Conservation (phyloP, 176 grass and related monocot genomes). For the Oryza nivara region DNA sequence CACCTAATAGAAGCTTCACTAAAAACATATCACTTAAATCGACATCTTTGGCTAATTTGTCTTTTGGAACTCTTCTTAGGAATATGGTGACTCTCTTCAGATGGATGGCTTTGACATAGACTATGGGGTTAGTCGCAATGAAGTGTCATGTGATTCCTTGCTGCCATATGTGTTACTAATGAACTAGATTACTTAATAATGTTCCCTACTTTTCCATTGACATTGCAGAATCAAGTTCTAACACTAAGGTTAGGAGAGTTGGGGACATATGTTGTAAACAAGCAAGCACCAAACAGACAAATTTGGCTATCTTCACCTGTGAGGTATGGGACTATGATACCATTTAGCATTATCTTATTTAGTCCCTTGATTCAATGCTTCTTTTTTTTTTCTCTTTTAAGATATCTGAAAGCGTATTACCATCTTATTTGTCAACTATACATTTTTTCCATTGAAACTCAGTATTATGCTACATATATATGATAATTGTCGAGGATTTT, state of each 20-base stretch:
- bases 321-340: slow-evolving; percentile 62
- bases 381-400: neutral
- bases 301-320: slow-evolving; percentile 96
- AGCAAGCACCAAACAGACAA: slow-evolving; percentile 90
- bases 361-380: slow-evolving; percentile 11
- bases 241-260: slow-evolving; percentile 77
- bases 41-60: slow-evolving; percentile 22
- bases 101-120: slow-evolving; percentile 89
- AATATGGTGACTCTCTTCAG: slow-evolving; percentile 79
- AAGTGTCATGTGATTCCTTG: neutral
- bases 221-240: slow-evolving; percentile 85
- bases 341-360: neutral
- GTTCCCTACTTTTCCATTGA: slow-evolving; percentile 17
- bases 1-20: neutral
- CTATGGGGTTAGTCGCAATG: slow-evolving; percentile 71
- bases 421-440: neutral
- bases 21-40: neutral
- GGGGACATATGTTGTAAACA: slow-evolving; percentile 92
- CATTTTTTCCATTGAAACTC: neutral
- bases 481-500: neutral
- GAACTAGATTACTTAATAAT: slow-evolving; percentile 22
- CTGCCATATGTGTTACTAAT: slow-evolving; percentile 1
- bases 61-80: slow-evolving; percentile 42
- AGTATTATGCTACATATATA: neutral
- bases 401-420: neutral